phyloP scores from a whole-genome alignment of 2,329 filamentous ascomycete species.

The Monosporascus sp. region DNA sequence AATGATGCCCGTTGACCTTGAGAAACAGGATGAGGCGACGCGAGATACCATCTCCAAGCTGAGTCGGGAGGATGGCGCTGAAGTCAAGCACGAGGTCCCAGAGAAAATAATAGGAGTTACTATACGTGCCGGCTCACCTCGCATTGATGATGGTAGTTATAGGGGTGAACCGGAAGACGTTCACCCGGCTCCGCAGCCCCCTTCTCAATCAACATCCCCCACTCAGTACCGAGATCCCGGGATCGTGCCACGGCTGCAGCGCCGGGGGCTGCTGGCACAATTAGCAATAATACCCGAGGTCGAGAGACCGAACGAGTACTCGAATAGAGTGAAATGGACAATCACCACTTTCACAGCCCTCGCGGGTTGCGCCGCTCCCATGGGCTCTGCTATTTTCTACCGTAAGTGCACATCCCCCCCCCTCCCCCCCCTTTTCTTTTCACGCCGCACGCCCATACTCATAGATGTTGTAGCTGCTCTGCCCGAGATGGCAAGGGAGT shows the following conservation, averaged over 20 bases:
- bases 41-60: background rate
- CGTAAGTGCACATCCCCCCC: slow-evolving; percentile 43
- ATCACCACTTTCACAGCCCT: slow-evolving; percentile 74
- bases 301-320: slow-evolving; percentile 68
- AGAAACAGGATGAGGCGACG: background rate
- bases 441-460: slow-evolving; percentile 5
- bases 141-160: background rate
- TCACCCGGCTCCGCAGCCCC: background rate
- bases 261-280: slow-evolving; percentile 67
- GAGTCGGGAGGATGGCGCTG: background rate
- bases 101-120: background rate
- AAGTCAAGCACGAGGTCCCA: background rate
- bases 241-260: slow-evolving; percentile 22
- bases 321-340: slow-evolving; percentile 72
- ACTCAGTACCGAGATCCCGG: slow-evolving; percentile 9
- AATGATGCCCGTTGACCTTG: background rate
- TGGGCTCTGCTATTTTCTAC: slow-evolving; percentile 80
- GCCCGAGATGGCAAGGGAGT: slow-evolving; percentile 53
- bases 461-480: slow-evolving; percentile 53
- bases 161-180: background rate
- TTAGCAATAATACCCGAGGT: slow-evolving; percentile 75
- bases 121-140: background rate
- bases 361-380: slow-evolving; percentile 70
- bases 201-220: slow-evolving; percentile 11
- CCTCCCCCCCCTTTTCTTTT: background rate